phyloP scores from a whole-genome alignment of 371 early-diverging fungal species.

The Globomyces sp. region DNA sequence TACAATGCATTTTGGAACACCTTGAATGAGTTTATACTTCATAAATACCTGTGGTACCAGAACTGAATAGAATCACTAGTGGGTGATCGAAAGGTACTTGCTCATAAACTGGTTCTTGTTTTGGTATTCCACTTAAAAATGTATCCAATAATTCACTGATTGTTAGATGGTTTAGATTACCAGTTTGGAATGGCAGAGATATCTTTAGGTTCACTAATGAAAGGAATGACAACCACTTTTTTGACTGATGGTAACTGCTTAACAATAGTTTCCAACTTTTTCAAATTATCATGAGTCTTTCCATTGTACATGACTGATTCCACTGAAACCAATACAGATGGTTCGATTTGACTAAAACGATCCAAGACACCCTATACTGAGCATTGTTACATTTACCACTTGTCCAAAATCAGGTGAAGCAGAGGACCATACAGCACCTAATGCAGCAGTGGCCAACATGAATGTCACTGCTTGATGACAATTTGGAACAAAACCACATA shows the following conservation, averaged over 20 bases:
- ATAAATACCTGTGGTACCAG: constrained; percentile 85
- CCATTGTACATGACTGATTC: constrained; percentile 90
- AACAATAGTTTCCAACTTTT: constrained; percentile 72
- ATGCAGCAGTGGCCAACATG: constrained; percentile 88
- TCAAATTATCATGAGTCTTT: constrained; percentile 75
- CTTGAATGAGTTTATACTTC: constrained; percentile 32
- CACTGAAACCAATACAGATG: constrained; percentile 89
- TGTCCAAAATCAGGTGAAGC: constrained; percentile 95
- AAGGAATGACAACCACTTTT: constrained; percentile 76
- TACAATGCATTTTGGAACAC: constrained; percentile 95
- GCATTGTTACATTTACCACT: constrained; percentile 45
- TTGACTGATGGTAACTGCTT: constrained; percentile 57
- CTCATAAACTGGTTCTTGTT: constrained; percentile 60
- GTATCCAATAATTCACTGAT: neutral
- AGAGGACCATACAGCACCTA: constrained; percentile 96
- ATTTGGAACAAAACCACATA: constrained; percentile 93
- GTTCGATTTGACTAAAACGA: constrained; percentile 91
- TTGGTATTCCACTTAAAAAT: constrained; percentile 15
- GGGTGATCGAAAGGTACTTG: constrained; percentile 93
- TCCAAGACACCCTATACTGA: constrained; percentile 81
- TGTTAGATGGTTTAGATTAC: neutral
- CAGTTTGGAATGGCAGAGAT: constrained; percentile 43
- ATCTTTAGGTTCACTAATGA: constrained; percentile 50
- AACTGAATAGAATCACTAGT: constrained; percentile 92
- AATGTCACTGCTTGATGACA: constrained; percentile 78